Evolutionary conservation across 2,329 filamentous ascomycete genomes (phyloP).

Genomic region (Aureobasidium sp.): DNA sequence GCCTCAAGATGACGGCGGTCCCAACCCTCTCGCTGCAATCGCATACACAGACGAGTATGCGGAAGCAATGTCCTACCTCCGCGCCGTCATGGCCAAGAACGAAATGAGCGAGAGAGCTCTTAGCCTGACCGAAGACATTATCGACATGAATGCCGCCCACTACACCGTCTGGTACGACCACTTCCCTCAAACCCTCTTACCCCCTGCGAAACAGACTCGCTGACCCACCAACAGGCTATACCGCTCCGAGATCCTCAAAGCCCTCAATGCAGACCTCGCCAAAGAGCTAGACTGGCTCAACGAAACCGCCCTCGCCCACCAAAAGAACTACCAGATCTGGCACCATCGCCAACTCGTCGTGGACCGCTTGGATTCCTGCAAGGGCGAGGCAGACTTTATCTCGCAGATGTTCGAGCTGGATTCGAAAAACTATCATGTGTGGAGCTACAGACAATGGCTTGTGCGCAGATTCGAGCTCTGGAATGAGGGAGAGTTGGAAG

Average conservation of each 20-base stretch:
- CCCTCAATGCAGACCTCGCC: constrained; percentile 54
- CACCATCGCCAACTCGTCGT: constrained; percentile 53
- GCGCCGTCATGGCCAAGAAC: constrained; percentile 82
- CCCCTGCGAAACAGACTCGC: not conserved
- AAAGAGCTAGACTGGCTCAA: constrained; percentile 84
- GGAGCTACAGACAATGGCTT: constrained; percentile 83
- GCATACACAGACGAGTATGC: constrained; percentile 84
- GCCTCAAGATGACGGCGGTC: constrained; percentile 69
- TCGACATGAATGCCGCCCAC: constrained; percentile 88
- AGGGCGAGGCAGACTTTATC: constrained; percentile 67
- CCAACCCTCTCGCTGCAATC: constrained; percentile 77
- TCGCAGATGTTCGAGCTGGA: constrained; percentile 73
- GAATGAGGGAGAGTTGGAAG: constrained; percentile 52
- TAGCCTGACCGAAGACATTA: constrained; percentile 78
- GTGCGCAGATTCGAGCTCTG: constrained; percentile 56
- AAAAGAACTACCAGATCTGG: constrained; percentile 99
- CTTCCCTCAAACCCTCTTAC: not conserved
- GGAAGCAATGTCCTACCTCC: constrained; percentile 87
- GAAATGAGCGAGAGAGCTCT: constrained; percentile 75
- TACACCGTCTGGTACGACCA: constrained; percentile 79
- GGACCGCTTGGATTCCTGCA: constrained; percentile 49
- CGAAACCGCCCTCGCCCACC: constrained; percentile 66
- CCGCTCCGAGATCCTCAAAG: constrained; percentile 68
- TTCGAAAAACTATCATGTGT: constrained; percentile 97
- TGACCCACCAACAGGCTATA: constrained; percentile 53